Base-by-base conservation (phyloP, 805 yeast genomes). In the Metschnikowia vanudenii region DNA sequence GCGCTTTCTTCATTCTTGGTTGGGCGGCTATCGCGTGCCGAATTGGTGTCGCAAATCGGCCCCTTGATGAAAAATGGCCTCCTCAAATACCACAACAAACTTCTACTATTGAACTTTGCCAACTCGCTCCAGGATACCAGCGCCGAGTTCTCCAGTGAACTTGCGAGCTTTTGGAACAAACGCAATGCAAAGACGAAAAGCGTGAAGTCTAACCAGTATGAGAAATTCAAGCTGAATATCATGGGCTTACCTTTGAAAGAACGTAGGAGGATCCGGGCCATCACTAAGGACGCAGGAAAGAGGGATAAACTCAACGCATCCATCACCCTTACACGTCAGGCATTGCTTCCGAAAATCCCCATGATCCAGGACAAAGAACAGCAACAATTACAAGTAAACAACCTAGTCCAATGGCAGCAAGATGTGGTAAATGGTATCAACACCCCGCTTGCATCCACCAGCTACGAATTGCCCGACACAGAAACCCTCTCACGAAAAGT, bases 391-490 rank as follows among this genome's bases (percentile, higher is more conserved):
- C 75, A 69, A 45, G 75, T 71, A 24, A 71, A 69, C 45, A 80
- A 79, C 54, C 77, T 88, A 29, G 77, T 82, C 26, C 85, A 85
- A 55, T 90, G 97, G 92, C 88, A 95, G 18, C 96, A 91, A 63
- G 98, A 94, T 60, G 88, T 94, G 14, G 77, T 85, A 44, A 90
- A 85, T 58, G 95, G 94, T 3, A 78, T 88, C 45, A 89, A 87
- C 55, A 80, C 94, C 1, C 92, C 94, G 4, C 72, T 91, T 30
- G 78, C 92, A 2, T 72, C 87, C 1, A 96, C 92, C 54, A 73
- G 80, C 31, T 88, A 75, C 61, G 91, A 91, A 52, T 64, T 94
- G 4, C 97, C 97, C 0, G 98, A 92, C 54, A 73, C 75, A 34
- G 90, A 83, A 38, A 76, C 76, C 32, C 65, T 94, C 37, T 78